phyloP scores from a whole-genome alignment of 2,329 filamentous ascomycete genomes.

The Apiospora aurea region DNA sequence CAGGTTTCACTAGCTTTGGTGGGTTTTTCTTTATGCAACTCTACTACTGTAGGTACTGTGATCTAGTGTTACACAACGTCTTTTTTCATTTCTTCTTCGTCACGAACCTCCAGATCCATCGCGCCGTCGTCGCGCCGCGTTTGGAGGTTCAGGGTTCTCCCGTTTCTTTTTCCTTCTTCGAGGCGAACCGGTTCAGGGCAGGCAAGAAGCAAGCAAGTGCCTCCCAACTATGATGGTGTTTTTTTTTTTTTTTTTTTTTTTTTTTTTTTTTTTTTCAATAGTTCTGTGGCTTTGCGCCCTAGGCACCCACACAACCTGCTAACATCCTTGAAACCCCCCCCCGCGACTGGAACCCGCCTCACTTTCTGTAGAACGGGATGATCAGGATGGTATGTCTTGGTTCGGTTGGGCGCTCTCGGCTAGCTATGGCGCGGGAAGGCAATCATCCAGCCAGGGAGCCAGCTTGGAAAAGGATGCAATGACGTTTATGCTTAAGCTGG shows the following conservation, averaged over 20 bases:
- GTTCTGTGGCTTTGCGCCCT: constrained; percentile 6
- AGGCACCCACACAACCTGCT: neutral
- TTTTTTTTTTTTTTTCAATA: neutral
- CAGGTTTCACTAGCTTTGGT: neutral
- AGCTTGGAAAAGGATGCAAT: neutral
- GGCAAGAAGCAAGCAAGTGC: neutral
- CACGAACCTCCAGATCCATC: neutral
- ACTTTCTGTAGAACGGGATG: neutral
- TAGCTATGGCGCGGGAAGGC: neutral
- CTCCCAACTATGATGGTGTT: neutral
- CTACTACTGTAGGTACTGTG: constrained; percentile 1
- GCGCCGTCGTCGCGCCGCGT: neutral
- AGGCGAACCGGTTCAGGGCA: neutral
- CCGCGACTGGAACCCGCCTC: constrained; percentile 7
- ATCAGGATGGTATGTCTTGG: neutral
- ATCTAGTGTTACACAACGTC: constrained; percentile 9
- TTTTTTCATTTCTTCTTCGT: neutral
- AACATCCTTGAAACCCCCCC: neutral
- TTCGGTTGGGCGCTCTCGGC: neutral
- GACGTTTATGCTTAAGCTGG: constrained; percentile 15
- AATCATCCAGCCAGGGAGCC: neutral
- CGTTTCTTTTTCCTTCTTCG: neutral
- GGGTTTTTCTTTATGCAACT: neutral
- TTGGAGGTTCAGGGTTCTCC: neutral
- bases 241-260: neutral